Conservation (phyloP, 2,329 filamentous ascomycete genomes). For the Huntiella abstrusa region DNA sequence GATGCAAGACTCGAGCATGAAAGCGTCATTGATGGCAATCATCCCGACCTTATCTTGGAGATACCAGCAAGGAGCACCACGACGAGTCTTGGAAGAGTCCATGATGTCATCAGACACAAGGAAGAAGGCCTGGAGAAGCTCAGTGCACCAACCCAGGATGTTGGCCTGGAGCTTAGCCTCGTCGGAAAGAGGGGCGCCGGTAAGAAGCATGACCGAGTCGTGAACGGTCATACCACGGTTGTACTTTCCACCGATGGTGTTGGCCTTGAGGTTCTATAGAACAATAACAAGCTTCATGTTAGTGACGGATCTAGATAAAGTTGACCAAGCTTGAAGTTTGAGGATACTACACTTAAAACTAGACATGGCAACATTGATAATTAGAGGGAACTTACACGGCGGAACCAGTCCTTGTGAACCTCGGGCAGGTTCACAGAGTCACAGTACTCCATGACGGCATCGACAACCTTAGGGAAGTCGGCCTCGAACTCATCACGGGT, state of each 20-base stretch:
- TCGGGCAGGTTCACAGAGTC: slow-evolving; percentile 67
- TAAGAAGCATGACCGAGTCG: slow-evolving; percentile 69
- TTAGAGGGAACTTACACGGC: slow-evolving; percentile 36
- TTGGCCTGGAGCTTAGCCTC: slow-evolving; percentile 79
- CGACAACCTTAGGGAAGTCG: slow-evolving; percentile 70
- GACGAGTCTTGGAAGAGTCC: slow-evolving; percentile 87
- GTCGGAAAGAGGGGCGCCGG: slow-evolving; percentile 49
- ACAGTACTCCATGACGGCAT: slow-evolving; percentile 63
- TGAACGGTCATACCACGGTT: slow-evolving; percentile 97
- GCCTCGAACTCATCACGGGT: slow-evolving; percentile 76
- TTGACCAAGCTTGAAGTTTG: background rate
- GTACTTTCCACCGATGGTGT: slow-evolving; percentile 87
- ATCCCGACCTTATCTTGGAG: slow-evolving; percentile 74
- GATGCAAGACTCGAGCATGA: slow-evolving; percentile 83
- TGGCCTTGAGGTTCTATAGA: slow-evolving; percentile 57
- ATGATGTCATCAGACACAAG: slow-evolving; percentile 97
- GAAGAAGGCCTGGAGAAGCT: slow-evolving; percentile 97
- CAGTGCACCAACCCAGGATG: slow-evolving; percentile 89
- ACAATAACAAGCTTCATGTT: slow-evolving; percentile 11
- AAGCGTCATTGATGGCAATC: slow-evolving; percentile 95
- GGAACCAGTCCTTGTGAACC: slow-evolving; percentile 70
- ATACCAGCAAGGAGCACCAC: slow-evolving; percentile 94
- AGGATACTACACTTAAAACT: background rate
- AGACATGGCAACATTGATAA: background rate
- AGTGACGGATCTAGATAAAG: slow-evolving; percentile 6